Percentiles rank a stretch among this genome's conserved stretches.
phyloP scores from a whole-genome alignment of 345 rosid genomes.

The Xanthoceras sorbifolium region DNA sequence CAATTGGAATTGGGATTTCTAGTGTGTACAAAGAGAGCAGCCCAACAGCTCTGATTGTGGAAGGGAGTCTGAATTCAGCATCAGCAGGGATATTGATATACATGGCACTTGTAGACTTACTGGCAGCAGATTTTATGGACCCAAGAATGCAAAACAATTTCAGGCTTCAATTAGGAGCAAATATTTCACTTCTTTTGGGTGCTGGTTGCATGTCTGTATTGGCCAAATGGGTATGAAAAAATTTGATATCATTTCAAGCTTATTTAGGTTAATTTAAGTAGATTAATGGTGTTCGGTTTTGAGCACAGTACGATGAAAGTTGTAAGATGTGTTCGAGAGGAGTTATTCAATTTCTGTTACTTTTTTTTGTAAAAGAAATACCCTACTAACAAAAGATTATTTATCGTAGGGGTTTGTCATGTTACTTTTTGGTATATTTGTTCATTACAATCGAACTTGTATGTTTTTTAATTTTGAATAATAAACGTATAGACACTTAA shows the following conservation, averaged over 20 bases:
- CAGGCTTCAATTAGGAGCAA: conserved; percentile 58
- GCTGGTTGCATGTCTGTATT: conserved; percentile 64
- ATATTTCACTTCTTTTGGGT: conserved; percentile 57
- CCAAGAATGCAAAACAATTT: conserved; percentile 53
- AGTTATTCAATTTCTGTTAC: too few relatives aligned
- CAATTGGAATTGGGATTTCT: conserved; percentile 57
- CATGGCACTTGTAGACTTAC: conserved; percentile 86
- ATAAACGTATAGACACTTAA: too few relatives aligned
- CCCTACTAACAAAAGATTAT: too few relatives aligned
- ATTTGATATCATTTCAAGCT: background rate
- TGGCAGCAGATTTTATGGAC: conserved; percentile 68
- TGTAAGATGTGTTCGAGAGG: too few relatives aligned
- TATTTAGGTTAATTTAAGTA: too few relatives aligned
- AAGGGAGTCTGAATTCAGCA: conserved; percentile 64
- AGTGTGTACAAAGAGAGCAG: conserved; percentile 46
- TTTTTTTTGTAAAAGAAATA: too few relatives aligned
- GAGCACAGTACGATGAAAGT: too few relatives aligned
- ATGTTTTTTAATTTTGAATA: too few relatives aligned
- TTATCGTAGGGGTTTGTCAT: too few relatives aligned
- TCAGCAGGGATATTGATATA: conserved; percentile 74
- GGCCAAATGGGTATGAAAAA: conserved; percentile 63
- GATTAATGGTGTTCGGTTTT: too few relatives aligned
- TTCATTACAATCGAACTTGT: too few relatives aligned
- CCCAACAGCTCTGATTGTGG: conserved; percentile 51
- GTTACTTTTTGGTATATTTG: too few relatives aligned